These are phyloP conservation scores for Nothophytophthora sp. DNA, from an alignment of 352 stramenopile genomes.

Conservation along the genomic window DNA sequence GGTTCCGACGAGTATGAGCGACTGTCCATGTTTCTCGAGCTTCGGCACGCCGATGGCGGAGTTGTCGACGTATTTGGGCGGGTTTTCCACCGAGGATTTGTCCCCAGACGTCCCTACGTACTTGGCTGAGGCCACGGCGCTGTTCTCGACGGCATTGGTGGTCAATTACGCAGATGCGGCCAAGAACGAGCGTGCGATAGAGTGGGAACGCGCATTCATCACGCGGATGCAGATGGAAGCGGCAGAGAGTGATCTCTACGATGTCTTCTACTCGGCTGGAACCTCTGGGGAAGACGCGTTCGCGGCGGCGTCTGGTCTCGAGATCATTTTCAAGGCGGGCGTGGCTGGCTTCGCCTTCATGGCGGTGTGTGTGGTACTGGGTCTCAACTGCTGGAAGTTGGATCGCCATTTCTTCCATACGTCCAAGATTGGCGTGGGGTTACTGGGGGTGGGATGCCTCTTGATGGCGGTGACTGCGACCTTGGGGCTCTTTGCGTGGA, in stretches of 20 bases:
- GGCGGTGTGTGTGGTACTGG: constrained; percentile 68
- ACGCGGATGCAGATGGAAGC: constrained; percentile 55
- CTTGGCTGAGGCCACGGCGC: constrained; percentile 41
- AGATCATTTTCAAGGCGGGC: constrained; percentile 42
- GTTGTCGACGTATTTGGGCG: constrained; percentile 57
- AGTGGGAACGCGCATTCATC: constrained; percentile 75
- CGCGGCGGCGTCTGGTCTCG: constrained; percentile 41
- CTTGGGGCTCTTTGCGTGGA: constrained; percentile 71
- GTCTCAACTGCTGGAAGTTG: constrained; percentile 63
- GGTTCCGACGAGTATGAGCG: constrained; percentile 55
- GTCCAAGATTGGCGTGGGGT: constrained; percentile 64
- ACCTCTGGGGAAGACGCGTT: constrained; percentile 66
- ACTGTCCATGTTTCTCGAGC: constrained; percentile 64
- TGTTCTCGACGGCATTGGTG: constrained; percentile 48
- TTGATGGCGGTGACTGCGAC: constrained; percentile 60
- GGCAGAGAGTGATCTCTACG: constrained; percentile 46
- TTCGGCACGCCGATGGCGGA: constrained; percentile 63
- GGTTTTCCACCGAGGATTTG: constrained; percentile 24
- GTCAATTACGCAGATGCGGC: constrained; percentile 49
- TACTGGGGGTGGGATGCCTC: constrained; percentile 67
- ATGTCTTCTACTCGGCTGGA: constrained; percentile 69
- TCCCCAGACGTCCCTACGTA: constrained; percentile 24
- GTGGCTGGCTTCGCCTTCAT: constrained; percentile 63
- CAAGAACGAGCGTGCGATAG: constrained; percentile 45
- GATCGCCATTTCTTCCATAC: constrained; percentile 55